A percentile compares a stretch with the other conserved stretches of the same genome.
Evolutionary conservation across 2,329 filamentous ascomycete species (phyloP).

Genomic region (Didymella pomorum): DNA sequence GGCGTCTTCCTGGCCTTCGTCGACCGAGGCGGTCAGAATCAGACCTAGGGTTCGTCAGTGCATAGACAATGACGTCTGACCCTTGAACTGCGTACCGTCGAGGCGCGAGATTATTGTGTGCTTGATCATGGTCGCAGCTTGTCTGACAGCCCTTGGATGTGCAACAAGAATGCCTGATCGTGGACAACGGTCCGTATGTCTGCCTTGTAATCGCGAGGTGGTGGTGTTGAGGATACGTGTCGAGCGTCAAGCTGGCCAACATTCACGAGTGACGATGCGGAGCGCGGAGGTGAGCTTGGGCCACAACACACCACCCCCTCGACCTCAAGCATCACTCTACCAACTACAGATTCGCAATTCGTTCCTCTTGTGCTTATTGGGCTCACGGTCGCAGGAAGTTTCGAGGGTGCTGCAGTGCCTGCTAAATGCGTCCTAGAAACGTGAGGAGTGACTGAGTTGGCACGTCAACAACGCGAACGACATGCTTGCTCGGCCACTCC

Average conservation of each 20-base stretch:
- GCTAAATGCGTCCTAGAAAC: background rate
- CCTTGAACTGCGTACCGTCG: conserved; percentile 68
- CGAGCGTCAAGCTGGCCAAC: conserved; percentile 27
- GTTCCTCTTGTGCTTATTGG: too few relatives aligned
- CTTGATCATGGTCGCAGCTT: conserved; percentile 70
- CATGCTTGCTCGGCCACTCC: background rate
- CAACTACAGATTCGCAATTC: background rate
- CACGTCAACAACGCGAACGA: conserved; percentile 6
- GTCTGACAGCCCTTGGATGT: background rate
- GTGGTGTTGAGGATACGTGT: conserved; percentile 43
- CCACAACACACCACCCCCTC: conserved; percentile 10
- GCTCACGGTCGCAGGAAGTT: too few relatives aligned
- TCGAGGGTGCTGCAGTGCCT: background rate
- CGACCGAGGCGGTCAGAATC: conserved; percentile 92
- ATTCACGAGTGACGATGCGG: conserved; percentile 33
- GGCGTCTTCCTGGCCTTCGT: conserved; percentile 77
- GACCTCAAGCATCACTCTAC: background rate
- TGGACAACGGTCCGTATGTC: background rate
- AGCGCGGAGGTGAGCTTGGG: conserved; percentile 33
- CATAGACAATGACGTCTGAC: conserved; percentile 14
- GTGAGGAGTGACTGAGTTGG: conserved; percentile 5
- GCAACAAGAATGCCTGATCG: background rate
- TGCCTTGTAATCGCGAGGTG: conserved; percentile 8
- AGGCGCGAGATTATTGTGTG: conserved; percentile 94
- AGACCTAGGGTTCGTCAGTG: conserved; percentile 68